These are phyloP conservation scores for Penicillium dipodomyicola DNA, from an alignment of 495 filamentous ascomycete genomes.

Conservation along the genomic window DNA sequence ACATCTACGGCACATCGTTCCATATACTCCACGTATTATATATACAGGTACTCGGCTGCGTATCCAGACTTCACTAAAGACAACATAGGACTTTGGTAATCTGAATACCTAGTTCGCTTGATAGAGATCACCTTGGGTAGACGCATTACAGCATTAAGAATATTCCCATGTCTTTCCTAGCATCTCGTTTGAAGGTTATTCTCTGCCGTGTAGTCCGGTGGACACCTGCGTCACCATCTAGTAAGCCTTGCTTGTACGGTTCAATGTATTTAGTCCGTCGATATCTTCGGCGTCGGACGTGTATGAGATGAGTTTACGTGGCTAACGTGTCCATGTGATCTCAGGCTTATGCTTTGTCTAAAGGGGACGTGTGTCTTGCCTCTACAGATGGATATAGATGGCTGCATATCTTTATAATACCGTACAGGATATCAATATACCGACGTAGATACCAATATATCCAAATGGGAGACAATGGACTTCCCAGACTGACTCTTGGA, in stretches of 20 bases:
- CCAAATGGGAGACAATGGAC: not conserved
- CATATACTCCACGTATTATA: not conserved
- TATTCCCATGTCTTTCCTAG: not conserved
- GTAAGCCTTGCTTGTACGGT: not conserved
- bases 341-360: not conserved
- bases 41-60: not conserved
- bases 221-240: not conserved
- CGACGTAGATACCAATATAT: not conserved
- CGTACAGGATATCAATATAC: not conserved
- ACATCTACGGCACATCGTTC: not conserved
- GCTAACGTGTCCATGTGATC: not conserved
- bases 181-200: not conserved
- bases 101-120: not conserved
- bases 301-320: not conserved
- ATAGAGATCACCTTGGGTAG: not conserved
- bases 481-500: not conserved
- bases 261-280: not conserved
- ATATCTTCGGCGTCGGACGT: not conserved
- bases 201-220: not conserved
- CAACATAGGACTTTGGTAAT: not conserved
- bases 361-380: not conserved
- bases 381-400: not conserved
- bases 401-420: not conserved
- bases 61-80: not conserved
- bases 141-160: not conserved